Conservation (phyloP, 108 stramenopile genomes). For the Fragilaria crotonensis region DNA sequence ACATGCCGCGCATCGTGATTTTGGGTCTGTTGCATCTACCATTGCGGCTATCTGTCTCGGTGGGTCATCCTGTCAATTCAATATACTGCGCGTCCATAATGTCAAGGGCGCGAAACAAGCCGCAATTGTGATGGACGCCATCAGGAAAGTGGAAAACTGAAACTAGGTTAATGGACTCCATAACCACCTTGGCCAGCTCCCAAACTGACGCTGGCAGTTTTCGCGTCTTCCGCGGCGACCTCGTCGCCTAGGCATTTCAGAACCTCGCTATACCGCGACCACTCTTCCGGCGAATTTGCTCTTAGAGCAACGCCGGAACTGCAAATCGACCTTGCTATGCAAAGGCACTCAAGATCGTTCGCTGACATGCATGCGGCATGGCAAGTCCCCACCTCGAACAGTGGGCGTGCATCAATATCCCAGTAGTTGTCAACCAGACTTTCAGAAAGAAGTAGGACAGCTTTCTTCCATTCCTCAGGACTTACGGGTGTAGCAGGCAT, state of each 20-base stretch:
- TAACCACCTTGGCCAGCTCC: constrained; percentile 53
- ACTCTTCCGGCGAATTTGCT: constrained; percentile 73
- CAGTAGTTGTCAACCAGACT: constrained; percentile 24
- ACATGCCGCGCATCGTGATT: constrained; percentile 66
- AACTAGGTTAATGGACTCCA: neutral
- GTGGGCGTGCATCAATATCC: constrained; percentile 67
- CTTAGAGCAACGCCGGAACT: constrained; percentile 80
- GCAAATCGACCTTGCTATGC: constrained; percentile 61
- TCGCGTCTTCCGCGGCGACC: constrained; percentile 73
- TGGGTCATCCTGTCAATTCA: constrained; percentile 29
- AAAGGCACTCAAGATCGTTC: constrained; percentile 53
- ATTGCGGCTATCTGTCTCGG: constrained; percentile 51
- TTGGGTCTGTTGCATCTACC: constrained; percentile 76
- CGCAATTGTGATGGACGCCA: constrained; percentile 67
- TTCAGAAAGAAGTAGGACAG: neutral
- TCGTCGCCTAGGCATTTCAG: constrained; percentile 74
- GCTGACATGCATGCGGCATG: constrained; percentile 65
- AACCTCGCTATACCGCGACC: constrained; percentile 74
- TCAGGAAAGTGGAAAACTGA: constrained; percentile 13
- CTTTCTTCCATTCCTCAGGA: neutral
- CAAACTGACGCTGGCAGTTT: constrained; percentile 51
- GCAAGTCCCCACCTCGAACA: constrained; percentile 65
- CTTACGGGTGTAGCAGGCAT: neutral
- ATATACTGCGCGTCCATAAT: constrained; percentile 90
- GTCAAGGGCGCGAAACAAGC: constrained; percentile 74